Conservation (phyloP, 2,329 filamentous ascomycete species). For the Microdochium trichocladiopsis region DNA sequence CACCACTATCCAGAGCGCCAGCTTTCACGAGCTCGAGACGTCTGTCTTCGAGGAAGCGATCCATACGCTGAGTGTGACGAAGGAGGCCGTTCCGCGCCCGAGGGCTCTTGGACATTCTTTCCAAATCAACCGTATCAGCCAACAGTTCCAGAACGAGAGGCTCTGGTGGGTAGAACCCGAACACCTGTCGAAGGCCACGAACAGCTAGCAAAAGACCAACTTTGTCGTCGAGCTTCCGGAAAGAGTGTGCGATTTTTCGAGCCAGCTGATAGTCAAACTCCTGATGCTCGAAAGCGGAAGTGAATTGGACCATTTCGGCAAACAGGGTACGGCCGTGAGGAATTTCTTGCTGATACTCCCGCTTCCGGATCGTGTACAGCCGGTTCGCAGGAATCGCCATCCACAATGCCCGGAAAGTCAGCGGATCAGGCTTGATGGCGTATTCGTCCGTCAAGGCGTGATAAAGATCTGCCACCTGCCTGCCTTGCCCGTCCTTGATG, state of each 20-base stretch:
- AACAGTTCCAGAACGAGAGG: constrained; percentile 38
- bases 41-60: constrained; percentile 25
- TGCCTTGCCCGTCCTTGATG: constrained; percentile 49
- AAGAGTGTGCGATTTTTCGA: constrained; percentile 42
- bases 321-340: constrained; percentile 34
- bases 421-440: constrained; percentile 52
- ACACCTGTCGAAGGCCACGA: constrained; percentile 31
- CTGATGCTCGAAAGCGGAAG: constrained; percentile 33
- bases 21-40: constrained; percentile 13
- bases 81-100: constrained; percentile 32
- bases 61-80: constrained; percentile 32
- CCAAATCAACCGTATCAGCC: constrained; percentile 34
- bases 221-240: constrained; percentile 37
- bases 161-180: constrained; percentile 36
- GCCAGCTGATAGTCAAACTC: constrained; percentile 39
- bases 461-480: constrained; percentile 50
- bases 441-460: constrained; percentile 40
- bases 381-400: constrained; percentile 47
- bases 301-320: constrained; percentile 40
- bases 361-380: constrained; percentile 24
- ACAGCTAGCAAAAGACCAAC: constrained; percentile 38
- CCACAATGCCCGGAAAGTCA: constrained; percentile 66
- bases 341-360: constrained; percentile 20
- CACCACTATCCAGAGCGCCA: constrained; percentile 17
- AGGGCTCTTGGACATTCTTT: constrained; percentile 29